Percentiles rank a stretch among this genome's conserved stretches.
These are phyloP conservation scores for Stemphylium lycopersici DNA, from an alignment of 2,329 filamentous ascomycete species.

Conservation along the genomic window DNA sequence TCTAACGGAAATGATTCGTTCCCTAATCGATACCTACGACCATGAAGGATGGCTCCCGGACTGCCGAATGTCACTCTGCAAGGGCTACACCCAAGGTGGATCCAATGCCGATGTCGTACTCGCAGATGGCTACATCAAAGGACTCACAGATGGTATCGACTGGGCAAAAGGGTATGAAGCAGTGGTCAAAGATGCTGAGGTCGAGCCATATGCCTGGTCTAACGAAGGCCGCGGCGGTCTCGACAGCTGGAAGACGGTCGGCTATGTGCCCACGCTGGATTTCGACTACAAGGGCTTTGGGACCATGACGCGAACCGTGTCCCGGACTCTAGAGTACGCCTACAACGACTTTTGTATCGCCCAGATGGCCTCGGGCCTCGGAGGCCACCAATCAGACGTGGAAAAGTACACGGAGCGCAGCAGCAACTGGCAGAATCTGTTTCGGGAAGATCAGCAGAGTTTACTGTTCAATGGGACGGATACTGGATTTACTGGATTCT, in stretches of 20 bases:
- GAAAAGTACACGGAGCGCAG: no score
- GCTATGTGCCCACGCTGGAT: constrained; percentile 58
- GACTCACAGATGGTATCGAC: constrained; percentile 64
- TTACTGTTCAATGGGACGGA: no score
- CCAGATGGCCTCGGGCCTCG: no score
- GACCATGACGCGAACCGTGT: constrained; percentile 40
- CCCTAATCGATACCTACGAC: constrained; percentile 71
- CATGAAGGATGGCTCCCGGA: constrained; percentile 69
- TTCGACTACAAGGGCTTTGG: constrained; percentile 11
- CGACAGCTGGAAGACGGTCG: constrained; percentile 68
- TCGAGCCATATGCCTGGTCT: constrained; percentile 61
- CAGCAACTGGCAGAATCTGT: no score
- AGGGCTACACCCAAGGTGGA: constrained; percentile 71
- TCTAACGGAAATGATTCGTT: constrained; percentile 55
- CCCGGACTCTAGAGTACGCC: constrained; percentile 48
- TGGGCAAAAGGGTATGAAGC: constrained; percentile 73
- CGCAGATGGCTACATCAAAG: constrained; percentile 73
- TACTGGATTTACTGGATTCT: no score
- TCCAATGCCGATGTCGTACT: constrained; percentile 74
- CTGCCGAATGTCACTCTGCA: constrained; percentile 69
- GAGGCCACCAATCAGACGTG: no score
- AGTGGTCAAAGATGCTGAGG: constrained; percentile 72
- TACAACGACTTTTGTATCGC: constrained; percentile 44
- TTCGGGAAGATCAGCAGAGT: no score
- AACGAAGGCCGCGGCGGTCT: constrained; percentile 72